A percentile compares a stretch with the other conserved stretches of the same genome.
These are phyloP conservation scores for Tetrahymena malaccensis DNA, from an alignment of 73 alveolate genomes.

Conservation along the genomic window DNA sequence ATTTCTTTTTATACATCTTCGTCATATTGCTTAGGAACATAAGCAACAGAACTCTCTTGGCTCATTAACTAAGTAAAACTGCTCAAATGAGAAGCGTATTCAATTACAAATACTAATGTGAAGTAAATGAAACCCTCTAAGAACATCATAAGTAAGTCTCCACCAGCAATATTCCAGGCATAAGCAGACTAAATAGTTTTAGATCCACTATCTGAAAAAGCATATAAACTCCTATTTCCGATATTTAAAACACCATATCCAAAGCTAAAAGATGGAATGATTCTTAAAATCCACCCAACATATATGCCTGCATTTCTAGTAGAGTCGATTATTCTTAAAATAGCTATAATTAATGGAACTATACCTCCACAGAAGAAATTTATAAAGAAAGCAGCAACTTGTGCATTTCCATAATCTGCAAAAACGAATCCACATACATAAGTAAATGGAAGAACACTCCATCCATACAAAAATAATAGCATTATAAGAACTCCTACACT, in stretches of 20 bases:
- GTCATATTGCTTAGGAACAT: slow-evolving; percentile 1
- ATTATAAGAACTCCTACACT: slow-evolving; percentile 45
- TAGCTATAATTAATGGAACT: slow-evolving; percentile 40
- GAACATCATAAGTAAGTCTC: slow-evolving; percentile 13
- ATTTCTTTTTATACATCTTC: slow-evolving; percentile 52
- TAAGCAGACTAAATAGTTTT: neutral
- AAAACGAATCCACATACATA: slow-evolving; percentile 60
- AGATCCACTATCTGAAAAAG: slow-evolving; percentile 13
- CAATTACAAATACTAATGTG: slow-evolving; percentile 24
- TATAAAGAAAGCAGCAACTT: slow-evolving; percentile 33
- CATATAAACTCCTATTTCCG: slow-evolving; percentile 21
- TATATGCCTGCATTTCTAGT: slow-evolving; percentile 53
- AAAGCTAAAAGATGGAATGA: slow-evolving; percentile 86
- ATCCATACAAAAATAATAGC: slow-evolving; percentile 55
- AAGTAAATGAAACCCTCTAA: slow-evolving; percentile 23
- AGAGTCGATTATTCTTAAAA: slow-evolving; percentile 53
- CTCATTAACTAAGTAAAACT: slow-evolving; percentile 2
- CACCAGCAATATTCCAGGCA: slow-evolving; percentile 43
- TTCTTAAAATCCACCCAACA: slow-evolving; percentile 68
- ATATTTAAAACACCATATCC: slow-evolving; percentile 72
- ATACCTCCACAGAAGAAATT: slow-evolving; percentile 56
- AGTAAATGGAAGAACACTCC: slow-evolving; percentile 64
- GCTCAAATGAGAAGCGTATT: slow-evolving; percentile 31
- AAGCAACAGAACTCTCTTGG: neutral
- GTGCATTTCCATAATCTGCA: slow-evolving; percentile 46